Base-by-base conservation (phyloP, 2,329 filamentous ascomycete genomes). In the Curvularia verruculosa region DNA sequence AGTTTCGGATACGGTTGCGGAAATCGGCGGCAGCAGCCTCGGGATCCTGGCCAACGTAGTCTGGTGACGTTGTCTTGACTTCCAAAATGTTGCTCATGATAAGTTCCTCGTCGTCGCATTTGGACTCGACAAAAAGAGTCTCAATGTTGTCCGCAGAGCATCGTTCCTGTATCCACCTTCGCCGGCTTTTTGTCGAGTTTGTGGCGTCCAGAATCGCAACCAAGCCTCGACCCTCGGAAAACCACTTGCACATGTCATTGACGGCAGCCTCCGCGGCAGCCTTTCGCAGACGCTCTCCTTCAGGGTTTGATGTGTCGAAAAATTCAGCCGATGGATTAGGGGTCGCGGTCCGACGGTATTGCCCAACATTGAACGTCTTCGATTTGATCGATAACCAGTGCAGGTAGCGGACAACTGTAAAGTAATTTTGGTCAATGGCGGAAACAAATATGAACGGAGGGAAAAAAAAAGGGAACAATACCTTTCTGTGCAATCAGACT, bases 71-170 rank as follows among this genome's bases (percentile, higher is more conserved):
- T 1, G 92, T 94, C 83, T 99, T 99, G 71, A 99, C 95, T 74
- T 97, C 93, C 64, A 93, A 87, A 65, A 99, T 97, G 77, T 99
- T 99, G 82, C 88, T 91, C 92, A 97, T 96, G 80, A 99, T 96
- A 65, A 98, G 82, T 43, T 94, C 89, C 75, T 98, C 93, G 67
- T 97, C 89, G 73, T 99, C 94, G 76, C 95, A 99, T 75, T 95
- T 96, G 67, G 91, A 96, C 81, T 99, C 95, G 46, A 99, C 95
- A 68, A 96, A 99, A 46, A 99, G 81, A 9, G 96, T 93, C 74
- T 97, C 92, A 58, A 98, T 88, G 52, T 88, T 87, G 64, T 94
- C 87, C 12, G 84, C 82, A 7, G 84, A 82, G 75, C 93, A 95
- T 46, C 85, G 84, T 60, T 97, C 89, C 66, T 91, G 84, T 70